A percentile compares a stretch with the other conserved stretches of the same genome.
These are phyloP conservation scores for Phalaenopsis equestris DNA, from an alignment of 106 monocot species.

Conservation along the genomic window DNA sequence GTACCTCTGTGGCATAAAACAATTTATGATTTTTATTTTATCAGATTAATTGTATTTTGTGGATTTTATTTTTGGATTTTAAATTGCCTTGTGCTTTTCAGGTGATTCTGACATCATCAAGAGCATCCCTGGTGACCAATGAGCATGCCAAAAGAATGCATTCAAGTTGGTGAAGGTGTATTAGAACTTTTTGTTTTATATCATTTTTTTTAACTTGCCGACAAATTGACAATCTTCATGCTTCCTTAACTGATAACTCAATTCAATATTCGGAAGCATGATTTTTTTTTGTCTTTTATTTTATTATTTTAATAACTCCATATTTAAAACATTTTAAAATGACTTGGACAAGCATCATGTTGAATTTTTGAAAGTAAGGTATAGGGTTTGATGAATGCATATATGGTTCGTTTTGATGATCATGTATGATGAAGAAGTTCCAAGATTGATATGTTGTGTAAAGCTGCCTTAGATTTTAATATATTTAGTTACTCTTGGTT, in stretches of 20 bases:
- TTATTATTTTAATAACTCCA: too few species aligned
- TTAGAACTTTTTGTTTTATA: background rate
- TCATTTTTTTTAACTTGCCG: background rate
- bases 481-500: too few species aligned
- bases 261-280: too few species aligned
- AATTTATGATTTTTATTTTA: background rate
- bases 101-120: slow-evolving; percentile 49
- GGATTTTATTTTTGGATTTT: background rate
- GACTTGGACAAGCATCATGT: too few species aligned
- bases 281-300: too few species aligned
- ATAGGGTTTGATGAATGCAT: too few species aligned
- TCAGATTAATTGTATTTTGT: background rate
- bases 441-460: too few species aligned
- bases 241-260: background rate
- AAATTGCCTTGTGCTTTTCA: background rate
- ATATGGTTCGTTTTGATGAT: too few species aligned
- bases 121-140: slow-evolving; percentile 31
- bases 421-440: too few species aligned
- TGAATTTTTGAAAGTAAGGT: too few species aligned
- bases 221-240: background rate
- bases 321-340: too few species aligned
- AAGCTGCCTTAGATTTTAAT: too few species aligned
- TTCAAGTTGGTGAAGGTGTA: background rate
- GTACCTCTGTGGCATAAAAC: background rate
- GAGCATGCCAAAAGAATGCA: background rate